Evolutionary conservation across 176 grass and related monocot species (phyloP), one percentile per base, ranked within the genome.

Genomic region (Dendrocalamus sinicus): DNA sequence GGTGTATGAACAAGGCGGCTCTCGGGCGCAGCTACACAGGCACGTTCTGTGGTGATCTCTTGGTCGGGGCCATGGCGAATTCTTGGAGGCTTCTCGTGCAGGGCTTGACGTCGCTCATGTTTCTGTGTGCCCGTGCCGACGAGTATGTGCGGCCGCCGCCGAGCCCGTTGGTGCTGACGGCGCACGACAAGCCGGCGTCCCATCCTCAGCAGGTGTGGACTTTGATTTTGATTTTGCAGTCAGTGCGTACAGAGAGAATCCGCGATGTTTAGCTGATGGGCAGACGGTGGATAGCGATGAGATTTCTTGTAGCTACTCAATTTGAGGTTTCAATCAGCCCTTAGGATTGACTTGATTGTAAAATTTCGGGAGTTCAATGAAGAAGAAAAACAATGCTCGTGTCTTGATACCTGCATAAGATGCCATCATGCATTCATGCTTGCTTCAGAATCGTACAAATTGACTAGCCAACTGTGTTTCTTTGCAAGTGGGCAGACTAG

Each of bases 121-220:
- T 89, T 32, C 24, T 95, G 37, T 89, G 61, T 12, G 45, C 22
- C 6, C 67, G 12, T 26, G 76, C 69, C 17, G 90, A 74, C 0
- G 95, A 89, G 69, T 93, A 88, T 4, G 82, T 79, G 22, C 91
- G 95, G 41, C 91, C 83, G 65, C 83, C 91, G 28, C 85, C 92
- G 2, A 87, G 89, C 62, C 84, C 69, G 32, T 47, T 95, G 3
- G 44, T 95, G 37, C 43, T 59, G 2, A 67, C 64, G 15, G 0
- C n/a, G 58, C 87, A 91, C 74, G 72, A 57, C 45, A 72, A 91
- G 86, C 76, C 91, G 20, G 12, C 83, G 10, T 82, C 82, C 1
- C 90, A 90, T 81, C 89, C 95, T 20, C 95, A 95, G 76, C 95
- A 97, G 89, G 94, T 93, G 67, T 9, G 24, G 4, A 7, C 32